Evolutionary conservation across 495 filamentous ascomycete genomes (phyloP).

Genomic region (Saxophila tyrrhenica): DNA sequence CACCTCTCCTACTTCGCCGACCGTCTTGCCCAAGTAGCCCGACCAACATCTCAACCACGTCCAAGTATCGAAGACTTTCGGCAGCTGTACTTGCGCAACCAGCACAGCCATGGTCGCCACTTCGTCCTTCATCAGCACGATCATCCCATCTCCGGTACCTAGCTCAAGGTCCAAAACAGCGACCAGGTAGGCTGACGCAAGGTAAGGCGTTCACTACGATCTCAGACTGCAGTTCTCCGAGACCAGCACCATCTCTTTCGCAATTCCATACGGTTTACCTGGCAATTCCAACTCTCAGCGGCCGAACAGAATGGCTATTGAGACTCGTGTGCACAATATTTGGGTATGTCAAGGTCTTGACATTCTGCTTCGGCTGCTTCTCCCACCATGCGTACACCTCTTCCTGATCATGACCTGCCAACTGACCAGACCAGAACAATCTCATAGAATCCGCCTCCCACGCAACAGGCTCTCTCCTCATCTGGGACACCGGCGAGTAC

Average conservation of each 20-base stretch:
- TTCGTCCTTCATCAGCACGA: conserved; percentile 63
- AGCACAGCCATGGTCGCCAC: conserved; percentile 40
- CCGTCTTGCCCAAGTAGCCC: conserved; percentile 28
- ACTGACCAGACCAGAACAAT: conserved; percentile 42
- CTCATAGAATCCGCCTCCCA: conserved; percentile 52
- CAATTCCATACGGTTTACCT: conserved; percentile 55
- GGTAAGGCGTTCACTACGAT: conserved; percentile 35
- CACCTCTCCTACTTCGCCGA: conserved; percentile 42
- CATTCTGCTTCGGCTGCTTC: too few species aligned
- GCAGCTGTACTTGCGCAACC: conserved; percentile 42
- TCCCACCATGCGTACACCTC: neutral
- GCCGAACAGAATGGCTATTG: conserved; percentile 50
- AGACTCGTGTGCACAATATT: conserved; percentile 54
- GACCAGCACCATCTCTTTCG: conserved; percentile 51
- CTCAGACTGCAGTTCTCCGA: conserved; percentile 55
- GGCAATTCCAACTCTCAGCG: conserved; percentile 50
- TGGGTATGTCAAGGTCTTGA: too few species aligned
- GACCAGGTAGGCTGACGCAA: conserved; percentile 1
- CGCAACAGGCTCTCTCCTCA: conserved; percentile 50
- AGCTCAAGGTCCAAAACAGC: conserved; percentile 26
- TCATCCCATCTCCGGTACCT: conserved; percentile 51
- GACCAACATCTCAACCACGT: conserved; percentile 25
- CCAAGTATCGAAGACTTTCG: conserved; percentile 38
- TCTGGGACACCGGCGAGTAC: conserved; percentile 63
- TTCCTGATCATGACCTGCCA: neutral